Evolutionary conservation across 768 basidiomycete species (phyloP), one percentile per base, ranked within the genome.

Genomic region (Mycena belliarum): DNA sequence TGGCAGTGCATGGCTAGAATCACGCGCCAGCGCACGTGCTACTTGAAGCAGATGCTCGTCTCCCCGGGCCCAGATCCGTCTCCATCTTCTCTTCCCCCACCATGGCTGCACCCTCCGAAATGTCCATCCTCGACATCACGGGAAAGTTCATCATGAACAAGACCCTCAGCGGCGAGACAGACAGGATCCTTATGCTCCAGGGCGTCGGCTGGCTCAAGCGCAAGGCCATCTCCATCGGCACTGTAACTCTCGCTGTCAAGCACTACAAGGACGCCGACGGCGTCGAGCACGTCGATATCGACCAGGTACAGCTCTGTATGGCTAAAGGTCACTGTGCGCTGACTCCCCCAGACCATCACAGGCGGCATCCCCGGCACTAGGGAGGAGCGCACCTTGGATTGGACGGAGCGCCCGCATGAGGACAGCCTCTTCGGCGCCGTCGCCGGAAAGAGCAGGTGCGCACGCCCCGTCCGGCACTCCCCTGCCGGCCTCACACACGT

Each of bases 151-250:
- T 73, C 55, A 81, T 89, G 83, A 90, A 88, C 76, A 91, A 87
- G 71, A 42, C 74, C 2, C 77, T 90, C 51, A 87, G 85, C 38
- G 88, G 86, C 63, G 64, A 67, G 28, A 77, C 79, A 6, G 89
- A 91, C 50, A 76, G 76, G 25, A 85, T 93, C 59, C 82, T 93
- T 40, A 68, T 70, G 29, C 53, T 87, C 3, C 91, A 92, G 68
- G 91, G 91, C 48, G 78, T 93, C 29, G 69, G 85, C 32, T 93
- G 90, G 90, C 57, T 85, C 44, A 87, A 76, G 63, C 83, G 91
- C 62, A 84, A 79, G 56, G 79, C 80, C 24, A 91, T 93, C 65
- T 53, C 67, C 23, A 29, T 75, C 25, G 85, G 80, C 29, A 83
- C 81, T 18, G 64, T 92, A 44, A 87, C 84, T 23, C 80, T 91